Base-by-base conservation (phyloP, 306 rosid genomes). In the Ochetophila trinervis region DNA sequence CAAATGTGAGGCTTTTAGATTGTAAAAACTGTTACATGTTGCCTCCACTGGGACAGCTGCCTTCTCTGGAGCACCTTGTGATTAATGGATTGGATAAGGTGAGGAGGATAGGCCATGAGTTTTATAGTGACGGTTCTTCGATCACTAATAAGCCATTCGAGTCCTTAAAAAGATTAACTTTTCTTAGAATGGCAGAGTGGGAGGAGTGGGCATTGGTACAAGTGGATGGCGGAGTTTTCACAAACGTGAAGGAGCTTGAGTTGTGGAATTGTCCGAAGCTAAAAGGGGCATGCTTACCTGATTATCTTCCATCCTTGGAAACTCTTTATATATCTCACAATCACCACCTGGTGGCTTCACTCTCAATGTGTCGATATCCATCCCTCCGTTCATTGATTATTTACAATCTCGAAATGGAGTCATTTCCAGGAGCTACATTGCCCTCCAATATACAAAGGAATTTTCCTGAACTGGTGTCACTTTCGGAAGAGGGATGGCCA, bases 1-100 rank as follows among this genome's bases (percentile, higher is more conserved):
- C 3, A 52, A 60, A 3, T 34, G 3, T 47, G 22, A 30, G 20
- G 2, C 27, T 19, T 18, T 0, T 10, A 1, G 15, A 3, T 18
- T 53, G 27, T 9, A 20, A 21, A 19, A 9, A 53, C 19, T 53
- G 57, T 7, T 5, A 0, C 2, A 0, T 30, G 2, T 30, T 54
- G 58, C 73, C 69, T 4, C 21, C 40, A 3, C 51, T 74, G 34
- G 73, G 58, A 2, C 22, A 12, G 36, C 65, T 74, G 42, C 68
- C 65, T n/a, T 14, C 49, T 12, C 57, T 74, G 4, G 67, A 35
- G 15, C 4, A 53, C 21, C 30, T 76, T 8, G 1, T 30, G 5
- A 52, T 70, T 60, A 0, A 1, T 3, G 51, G 51, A 16, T 60
- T 60, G n/a, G 4, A 37, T 37, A 23, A 11, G 14, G 50, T 60